Percentiles rank a stretch among this genome's conserved stretches.
These are phyloP conservation scores for Wickerhamiella hasegawae DNA, from an alignment of 805 yeast genomes.

Conservation along the genomic window DNA sequence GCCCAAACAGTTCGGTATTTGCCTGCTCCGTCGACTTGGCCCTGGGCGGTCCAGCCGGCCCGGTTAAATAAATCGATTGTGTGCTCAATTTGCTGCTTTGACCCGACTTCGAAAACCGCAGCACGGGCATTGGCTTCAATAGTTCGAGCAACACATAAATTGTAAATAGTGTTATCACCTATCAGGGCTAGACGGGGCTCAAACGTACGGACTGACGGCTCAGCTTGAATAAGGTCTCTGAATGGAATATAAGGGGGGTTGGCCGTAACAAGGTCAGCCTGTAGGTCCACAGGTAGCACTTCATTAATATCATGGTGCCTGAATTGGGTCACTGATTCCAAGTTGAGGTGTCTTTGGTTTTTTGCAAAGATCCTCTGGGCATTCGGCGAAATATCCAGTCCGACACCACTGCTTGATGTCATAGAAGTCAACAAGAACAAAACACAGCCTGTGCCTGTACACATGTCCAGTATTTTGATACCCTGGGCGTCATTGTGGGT, in stretches of 20 bases:
- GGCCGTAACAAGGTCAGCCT: constrained; percentile 45
- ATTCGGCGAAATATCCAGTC: constrained; percentile 34
- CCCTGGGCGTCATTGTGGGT: not conserved
- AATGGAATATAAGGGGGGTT: constrained; percentile 81
- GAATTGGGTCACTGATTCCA: constrained; percentile 4
- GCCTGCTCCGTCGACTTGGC: constrained; percentile 12
- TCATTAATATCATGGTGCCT: not conserved
- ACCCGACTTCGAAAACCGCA: constrained; percentile 69
- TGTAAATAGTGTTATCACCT: constrained; percentile 62
- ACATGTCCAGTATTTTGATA: constrained; percentile 42
- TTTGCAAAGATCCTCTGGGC: constrained; percentile 29
- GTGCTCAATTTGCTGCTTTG: constrained; percentile 34
- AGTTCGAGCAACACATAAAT: constrained; percentile 34
- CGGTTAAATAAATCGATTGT: constrained; percentile 18
- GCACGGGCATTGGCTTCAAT: constrained; percentile 30
- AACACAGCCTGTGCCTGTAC: constrained; percentile 85
- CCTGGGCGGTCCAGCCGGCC: constrained; percentile 29
- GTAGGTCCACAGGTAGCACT: too few relatives aligned
- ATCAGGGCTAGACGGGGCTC: constrained; percentile 74
- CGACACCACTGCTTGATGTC: constrained; percentile 31
- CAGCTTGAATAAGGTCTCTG: constrained; percentile 32
- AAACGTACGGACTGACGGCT: constrained; percentile 45
- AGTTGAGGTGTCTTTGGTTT: constrained; percentile 2
- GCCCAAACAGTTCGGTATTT: constrained; percentile 17
- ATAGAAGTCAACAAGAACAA: constrained; percentile 13